Conservation (phyloP, 352 stramenopile genomes). For the Lagenidium giganteum region DNA sequence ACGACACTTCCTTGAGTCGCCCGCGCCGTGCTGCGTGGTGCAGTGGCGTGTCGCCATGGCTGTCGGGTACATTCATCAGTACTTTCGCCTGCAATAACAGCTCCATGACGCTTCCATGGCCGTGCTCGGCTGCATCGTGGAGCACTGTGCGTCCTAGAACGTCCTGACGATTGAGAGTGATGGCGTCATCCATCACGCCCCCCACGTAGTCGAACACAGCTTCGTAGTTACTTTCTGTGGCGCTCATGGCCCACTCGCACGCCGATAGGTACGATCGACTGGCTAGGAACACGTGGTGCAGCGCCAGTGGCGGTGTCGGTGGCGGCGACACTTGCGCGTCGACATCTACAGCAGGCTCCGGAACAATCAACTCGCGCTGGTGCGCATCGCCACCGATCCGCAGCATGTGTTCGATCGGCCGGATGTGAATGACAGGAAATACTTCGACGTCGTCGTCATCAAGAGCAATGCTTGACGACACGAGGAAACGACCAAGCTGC, state of each 20-base stretch:
- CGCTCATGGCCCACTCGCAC: constrained; percentile 54
- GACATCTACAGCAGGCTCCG: background rate
- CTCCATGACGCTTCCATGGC: constrained; percentile 43
- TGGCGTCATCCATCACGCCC: constrained; percentile 29
- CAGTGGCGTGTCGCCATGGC: constrained; percentile 42
- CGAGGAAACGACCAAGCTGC: constrained; percentile 29
- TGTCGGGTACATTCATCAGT: constrained; percentile 32
- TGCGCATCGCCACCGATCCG: constrained; percentile 10
- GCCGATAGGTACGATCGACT: constrained; percentile 43
- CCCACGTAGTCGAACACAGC: constrained; percentile 41
- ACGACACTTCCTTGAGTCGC: constrained; percentile 44
- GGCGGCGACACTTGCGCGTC: background rate
- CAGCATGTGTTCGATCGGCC: constrained; percentile 27
- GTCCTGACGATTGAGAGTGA: constrained; percentile 47
- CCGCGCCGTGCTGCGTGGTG: constrained; percentile 45
- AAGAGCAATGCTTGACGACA: constrained; percentile 41
- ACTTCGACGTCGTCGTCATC: constrained; percentile 60
- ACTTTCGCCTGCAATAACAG: constrained; percentile 39
- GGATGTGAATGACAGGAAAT: constrained; percentile 55
- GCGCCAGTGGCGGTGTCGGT: no score
- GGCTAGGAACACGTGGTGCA: no score
- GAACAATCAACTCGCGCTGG: background rate
- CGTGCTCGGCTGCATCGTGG: constrained; percentile 55
- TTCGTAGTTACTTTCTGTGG: constrained; percentile 55
- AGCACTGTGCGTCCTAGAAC: constrained; percentile 50